Percentiles rank a stretch among this genome's conserved stretches.
phyloP scores from a whole-genome alignment of 768 basidiomycete species.

The Tulasnella calospora region DNA sequence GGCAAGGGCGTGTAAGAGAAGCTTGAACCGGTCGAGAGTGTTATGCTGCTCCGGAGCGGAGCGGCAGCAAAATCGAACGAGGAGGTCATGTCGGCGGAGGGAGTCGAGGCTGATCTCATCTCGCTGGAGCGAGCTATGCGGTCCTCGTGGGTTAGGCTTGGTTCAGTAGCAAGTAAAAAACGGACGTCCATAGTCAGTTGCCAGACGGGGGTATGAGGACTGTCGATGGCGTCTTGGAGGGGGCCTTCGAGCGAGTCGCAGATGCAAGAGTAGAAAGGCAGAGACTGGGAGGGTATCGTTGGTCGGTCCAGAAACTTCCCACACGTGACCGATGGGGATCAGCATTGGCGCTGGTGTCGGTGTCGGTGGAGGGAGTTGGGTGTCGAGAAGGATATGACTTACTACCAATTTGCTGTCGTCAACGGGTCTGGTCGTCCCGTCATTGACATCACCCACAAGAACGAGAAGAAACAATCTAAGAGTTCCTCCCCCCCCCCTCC shows the following conservation, averaged over 20 bases:
- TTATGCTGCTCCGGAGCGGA: not conserved
- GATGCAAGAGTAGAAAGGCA: not conserved
- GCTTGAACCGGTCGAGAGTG: not conserved
- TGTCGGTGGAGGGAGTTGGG: too few relatives aligned
- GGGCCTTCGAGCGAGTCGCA: not conserved
- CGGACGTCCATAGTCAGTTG: conserved; percentile 19
- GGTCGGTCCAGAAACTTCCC: not conserved
- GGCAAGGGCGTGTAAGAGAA: too few relatives aligned
- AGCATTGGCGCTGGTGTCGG: too few relatives aligned
- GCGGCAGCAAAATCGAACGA: not conserved
- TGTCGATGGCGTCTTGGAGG: conserved; percentile 3
- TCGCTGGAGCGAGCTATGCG: conserved; percentile 14
- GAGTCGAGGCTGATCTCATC: conserved; percentile 16
- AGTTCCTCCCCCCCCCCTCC: too few relatives aligned
- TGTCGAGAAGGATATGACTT: too few relatives aligned
- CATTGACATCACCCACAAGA: too few relatives aligned
- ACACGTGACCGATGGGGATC: not conserved
- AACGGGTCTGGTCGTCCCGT: too few relatives aligned
- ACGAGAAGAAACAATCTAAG: too few relatives aligned
- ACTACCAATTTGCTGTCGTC: too few relatives aligned
- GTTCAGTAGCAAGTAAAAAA: conserved; percentile 23
- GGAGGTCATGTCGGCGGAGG: not conserved
- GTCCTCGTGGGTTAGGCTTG: conserved; percentile 5
- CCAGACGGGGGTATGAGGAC: not conserved
- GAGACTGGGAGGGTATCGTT: not conserved